These are phyloP conservation scores for Agrocybe pediades DNA, from an alignment of 768 basidiomycete species.

Conservation along the genomic window DNA sequence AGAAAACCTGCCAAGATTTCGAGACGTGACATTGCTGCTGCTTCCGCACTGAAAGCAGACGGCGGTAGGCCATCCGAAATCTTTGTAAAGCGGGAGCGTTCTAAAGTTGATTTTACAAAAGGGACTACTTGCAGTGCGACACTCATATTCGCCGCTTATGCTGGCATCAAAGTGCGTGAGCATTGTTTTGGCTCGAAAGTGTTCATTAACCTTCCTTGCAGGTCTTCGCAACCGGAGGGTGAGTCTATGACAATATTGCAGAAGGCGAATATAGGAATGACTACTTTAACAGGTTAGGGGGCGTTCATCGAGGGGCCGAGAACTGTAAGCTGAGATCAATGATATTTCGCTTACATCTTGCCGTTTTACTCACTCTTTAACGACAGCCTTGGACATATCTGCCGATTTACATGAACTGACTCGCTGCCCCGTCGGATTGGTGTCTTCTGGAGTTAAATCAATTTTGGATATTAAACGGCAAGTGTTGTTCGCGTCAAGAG, in stretches of 20 bases:
- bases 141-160: constrained; percentile 71
- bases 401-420: constrained; percentile 91
- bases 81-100: not conserved
- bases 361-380: constrained; percentile 2
- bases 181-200: not conserved
- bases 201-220: constrained; percentile 24
- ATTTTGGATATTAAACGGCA: constrained; percentile 93
- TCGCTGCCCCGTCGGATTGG: constrained; percentile 86
- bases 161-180: constrained; percentile 75
- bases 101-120: constrained; percentile 18
- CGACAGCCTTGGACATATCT: constrained; percentile 88
- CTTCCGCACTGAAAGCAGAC: constrained; percentile 64
- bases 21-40: constrained; percentile 76
- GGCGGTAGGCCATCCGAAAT: constrained; percentile 58
- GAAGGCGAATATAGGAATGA: not conserved
- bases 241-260: constrained; percentile 24
- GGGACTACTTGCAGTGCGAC: constrained; percentile 77
- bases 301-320: constrained; percentile 50
- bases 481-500: constrained; percentile 7
- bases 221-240: constrained; percentile 95
- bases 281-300: constrained; percentile 29
- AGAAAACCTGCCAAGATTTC: constrained; percentile 66
- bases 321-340: constrained; percentile 30
- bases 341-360: not conserved
- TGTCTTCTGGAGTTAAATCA: constrained; percentile 93